A percentile compares a stretch with the other conserved stretches of the same genome.
Conservation (phyloP, 1,139 yeast species). For the Kurtzmaniella quercitrusa region DNA sequence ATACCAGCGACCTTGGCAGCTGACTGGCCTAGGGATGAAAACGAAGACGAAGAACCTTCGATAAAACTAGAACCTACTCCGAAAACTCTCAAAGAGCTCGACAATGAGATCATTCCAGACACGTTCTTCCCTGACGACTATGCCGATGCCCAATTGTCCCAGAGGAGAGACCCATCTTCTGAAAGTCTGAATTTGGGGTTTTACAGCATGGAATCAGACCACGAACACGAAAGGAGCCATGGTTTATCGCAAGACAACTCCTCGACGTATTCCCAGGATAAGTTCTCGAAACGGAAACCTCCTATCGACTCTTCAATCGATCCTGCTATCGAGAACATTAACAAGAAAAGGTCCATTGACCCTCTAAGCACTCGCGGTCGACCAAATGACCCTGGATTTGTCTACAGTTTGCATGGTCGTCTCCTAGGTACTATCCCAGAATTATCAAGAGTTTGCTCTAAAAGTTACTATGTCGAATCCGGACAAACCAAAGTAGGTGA, state of each 20-base stretch:
- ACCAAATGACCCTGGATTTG: background rate
- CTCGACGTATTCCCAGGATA: no score
- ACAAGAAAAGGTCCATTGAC: no score
- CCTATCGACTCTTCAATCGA: background rate
- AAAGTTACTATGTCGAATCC: constrained; percentile 13
- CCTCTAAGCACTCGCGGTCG: no score
- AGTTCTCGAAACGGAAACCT: background rate
- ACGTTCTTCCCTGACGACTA: constrained; percentile 13
- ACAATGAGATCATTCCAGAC: constrained; percentile 14
- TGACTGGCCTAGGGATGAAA: background rate
- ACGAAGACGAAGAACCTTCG: constrained; percentile 8
- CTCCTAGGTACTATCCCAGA: constrained; percentile 20
- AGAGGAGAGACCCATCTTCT: background rate
- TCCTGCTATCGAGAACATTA: no score
- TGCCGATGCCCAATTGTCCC: constrained; percentile 2
- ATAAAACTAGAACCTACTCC: background rate
- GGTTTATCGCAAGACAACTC: no score
- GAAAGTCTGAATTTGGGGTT: background rate
- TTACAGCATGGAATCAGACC: background rate
- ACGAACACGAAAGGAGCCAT: background rate
- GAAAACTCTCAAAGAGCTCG: constrained; percentile 4
- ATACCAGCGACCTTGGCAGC: background rate
- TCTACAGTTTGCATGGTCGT: constrained; percentile 16
- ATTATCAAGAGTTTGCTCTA: constrained; percentile 21
- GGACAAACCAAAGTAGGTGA: constrained; percentile 14